A percentile compares a stretch with the other conserved stretches of the same genome.
Evolutionary conservation across 805 yeast genomes (phyloP).

Genomic region (Candida sakaeoensis): DNA sequence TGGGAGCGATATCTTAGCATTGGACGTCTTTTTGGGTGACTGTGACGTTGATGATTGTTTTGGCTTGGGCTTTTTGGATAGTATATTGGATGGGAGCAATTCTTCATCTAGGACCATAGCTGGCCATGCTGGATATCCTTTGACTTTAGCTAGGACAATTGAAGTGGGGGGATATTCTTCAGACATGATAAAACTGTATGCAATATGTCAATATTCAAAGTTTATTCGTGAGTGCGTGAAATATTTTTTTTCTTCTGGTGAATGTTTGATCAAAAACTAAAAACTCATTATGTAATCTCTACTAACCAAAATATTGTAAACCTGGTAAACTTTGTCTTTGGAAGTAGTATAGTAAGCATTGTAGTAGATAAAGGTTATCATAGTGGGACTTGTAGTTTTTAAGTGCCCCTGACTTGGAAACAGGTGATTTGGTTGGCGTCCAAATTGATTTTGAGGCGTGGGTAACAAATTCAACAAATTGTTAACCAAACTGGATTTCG

Average conservation of each 20-base stretch:
- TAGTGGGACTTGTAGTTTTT: too few species aligned
- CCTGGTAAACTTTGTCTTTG: too few species aligned
- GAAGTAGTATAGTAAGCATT: too few species aligned
- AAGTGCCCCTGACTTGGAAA: too few species aligned
- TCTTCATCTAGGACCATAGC: constrained; percentile 68
- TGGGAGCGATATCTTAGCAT: constrained; percentile 30
- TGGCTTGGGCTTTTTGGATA: constrained; percentile 47
- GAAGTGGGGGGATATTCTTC: constrained; percentile 13
- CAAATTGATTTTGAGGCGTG: too few species aligned
- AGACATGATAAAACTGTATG: constrained; percentile 2
- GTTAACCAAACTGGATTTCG: too few species aligned
- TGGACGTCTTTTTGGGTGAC: constrained; percentile 11
- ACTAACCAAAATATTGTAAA: too few species aligned
- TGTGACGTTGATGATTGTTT: constrained; percentile 1
- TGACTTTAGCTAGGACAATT: constrained; percentile 67
- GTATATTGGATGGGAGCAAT: constrained; percentile 56
- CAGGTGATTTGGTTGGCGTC: too few species aligned
- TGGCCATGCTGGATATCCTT: constrained; percentile 91
- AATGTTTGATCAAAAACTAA: background rate
- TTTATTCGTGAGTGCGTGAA: constrained; percentile 4
- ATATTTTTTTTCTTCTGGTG: constrained; percentile 1
- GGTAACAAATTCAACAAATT: too few species aligned
- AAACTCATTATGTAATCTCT: background rate
- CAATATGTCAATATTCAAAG: background rate
- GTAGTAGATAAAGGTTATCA: too few species aligned